Percentiles rank a stretch among this genome's conserved stretches.
Evolutionary conservation across 805 yeast species (phyloP).

Genomic region (Wickerhamomyces chaumierensis): DNA sequence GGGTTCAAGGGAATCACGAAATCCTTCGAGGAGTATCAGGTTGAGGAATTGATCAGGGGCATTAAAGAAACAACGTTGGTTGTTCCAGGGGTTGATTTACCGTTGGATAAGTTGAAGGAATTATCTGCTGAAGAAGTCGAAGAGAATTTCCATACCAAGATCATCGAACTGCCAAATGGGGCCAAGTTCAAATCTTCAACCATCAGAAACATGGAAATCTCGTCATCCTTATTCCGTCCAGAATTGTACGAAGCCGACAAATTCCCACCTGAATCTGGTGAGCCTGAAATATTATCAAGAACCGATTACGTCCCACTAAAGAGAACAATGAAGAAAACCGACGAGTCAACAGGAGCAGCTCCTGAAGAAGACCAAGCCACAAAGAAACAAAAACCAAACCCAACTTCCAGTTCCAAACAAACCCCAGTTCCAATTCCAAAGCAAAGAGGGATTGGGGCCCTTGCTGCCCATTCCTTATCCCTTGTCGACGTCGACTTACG

Average conservation of each 20-base stretch:
- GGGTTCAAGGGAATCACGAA: conserved; percentile 14
- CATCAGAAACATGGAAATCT: conserved; percentile 25
- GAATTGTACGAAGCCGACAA: conserved; percentile 27
- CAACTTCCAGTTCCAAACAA: too few relatives aligned
- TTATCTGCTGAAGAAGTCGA: conserved; percentile 14
- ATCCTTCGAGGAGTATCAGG: conserved; percentile 46
- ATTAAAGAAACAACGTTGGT: conserved; percentile 64
- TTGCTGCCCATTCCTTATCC: conserved; percentile 44
- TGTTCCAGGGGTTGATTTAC: conserved; percentile 31
- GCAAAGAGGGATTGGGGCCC: conserved; percentile 42
- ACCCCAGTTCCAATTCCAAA: too few relatives aligned
- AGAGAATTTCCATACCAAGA: conserved; percentile 25
- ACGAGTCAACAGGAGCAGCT: conserved; percentile 17
- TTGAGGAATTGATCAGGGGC: conserved; percentile 48
- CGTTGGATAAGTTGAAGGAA: conserved; percentile 7
- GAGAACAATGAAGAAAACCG: conserved; percentile 31
- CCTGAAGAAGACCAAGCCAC: conserved; percentile 7
- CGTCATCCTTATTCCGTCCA: conserved; percentile 69
- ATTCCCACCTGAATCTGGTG: conserved; percentile 41
- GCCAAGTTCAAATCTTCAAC: conserved; percentile 33
- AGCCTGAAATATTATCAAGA: conserved; percentile 27
- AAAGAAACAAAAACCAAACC: conserved; percentile 15
- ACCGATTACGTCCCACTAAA: conserved; percentile 70
- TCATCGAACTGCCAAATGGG: conserved; percentile 72
- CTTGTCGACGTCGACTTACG: conserved; percentile 71